phyloP scores from a whole-genome alignment of 768 basidiomycete species.

The Phanerochaete sordida region DNA sequence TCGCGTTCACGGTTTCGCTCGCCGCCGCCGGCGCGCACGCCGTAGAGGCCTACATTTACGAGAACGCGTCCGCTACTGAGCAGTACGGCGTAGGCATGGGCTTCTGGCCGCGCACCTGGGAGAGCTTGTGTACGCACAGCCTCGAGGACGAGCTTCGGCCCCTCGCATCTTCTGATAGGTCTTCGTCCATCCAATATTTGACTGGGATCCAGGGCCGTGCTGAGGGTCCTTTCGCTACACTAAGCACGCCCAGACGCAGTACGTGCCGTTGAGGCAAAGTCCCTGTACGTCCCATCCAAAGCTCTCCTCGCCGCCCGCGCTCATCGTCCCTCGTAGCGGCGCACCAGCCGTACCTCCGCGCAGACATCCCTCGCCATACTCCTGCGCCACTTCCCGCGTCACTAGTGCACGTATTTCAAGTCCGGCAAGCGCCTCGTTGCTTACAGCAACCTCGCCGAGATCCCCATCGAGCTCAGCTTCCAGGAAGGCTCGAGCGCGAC shows the following conservation, averaged over 20 bases:
- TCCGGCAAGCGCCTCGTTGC: constrained; percentile 29
- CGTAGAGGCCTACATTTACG: constrained; percentile 24
- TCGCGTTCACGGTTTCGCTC: constrained; percentile 22
- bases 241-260: constrained; percentile 11
- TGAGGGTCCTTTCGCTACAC: constrained; percentile 6
- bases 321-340: background rate
- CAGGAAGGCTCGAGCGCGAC: constrained; percentile 18
- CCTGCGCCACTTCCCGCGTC: constrained; percentile 16
- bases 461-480: constrained; percentile 20
- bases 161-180: background rate
- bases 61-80: constrained; percentile 15
- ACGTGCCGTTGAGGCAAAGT: constrained; percentile 1
- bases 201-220: background rate
- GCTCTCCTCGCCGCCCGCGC: background rate
- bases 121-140: constrained; percentile 16
- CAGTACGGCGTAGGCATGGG: constrained; percentile 24
- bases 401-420: constrained; percentile 22
- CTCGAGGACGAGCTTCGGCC: constrained; percentile 14
- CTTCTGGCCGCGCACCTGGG: constrained; percentile 20
- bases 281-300: background rate
- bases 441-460: constrained; percentile 14
- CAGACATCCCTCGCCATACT: constrained; percentile 26
- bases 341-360: constrained; percentile 22
- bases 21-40: constrained; percentile 6
- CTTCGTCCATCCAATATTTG: background rate